Percentiles rank a stretch among this genome's conserved stretches.
These are phyloP conservation scores for Sugiyamaella qingdaonensis DNA, from an alignment of 805 yeast genomes.

Conservation along the genomic window DNA sequence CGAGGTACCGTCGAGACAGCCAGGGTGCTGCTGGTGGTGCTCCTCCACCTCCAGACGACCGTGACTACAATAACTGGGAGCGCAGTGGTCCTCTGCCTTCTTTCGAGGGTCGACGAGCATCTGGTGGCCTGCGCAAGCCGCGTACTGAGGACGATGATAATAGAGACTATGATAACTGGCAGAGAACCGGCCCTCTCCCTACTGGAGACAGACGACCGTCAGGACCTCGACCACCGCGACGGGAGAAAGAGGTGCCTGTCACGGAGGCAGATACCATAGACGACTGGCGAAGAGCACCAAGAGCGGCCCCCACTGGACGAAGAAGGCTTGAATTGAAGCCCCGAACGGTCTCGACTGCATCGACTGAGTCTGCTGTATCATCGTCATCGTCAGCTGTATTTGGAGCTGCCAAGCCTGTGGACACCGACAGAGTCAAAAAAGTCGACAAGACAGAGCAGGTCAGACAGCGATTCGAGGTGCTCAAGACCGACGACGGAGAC, in stretches of 20 bases:
- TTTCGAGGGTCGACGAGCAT: conserved; percentile 12
- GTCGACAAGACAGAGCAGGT: conserved; percentile 16
- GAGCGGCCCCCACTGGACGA: conserved; percentile 29
- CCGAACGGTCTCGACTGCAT: conserved; percentile 22
- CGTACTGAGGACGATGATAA: conserved; percentile 29
- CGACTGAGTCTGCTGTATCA: conserved; percentile 31
- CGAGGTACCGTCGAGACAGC: conserved; percentile 10
- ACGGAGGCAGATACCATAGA: conserved; percentile 21
- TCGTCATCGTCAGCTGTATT: conserved; percentile 47
- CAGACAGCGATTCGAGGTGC: conserved; percentile 29
- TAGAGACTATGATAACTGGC: conserved; percentile 44
- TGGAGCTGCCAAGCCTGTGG: conserved; percentile 84
- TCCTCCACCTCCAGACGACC: conserved; percentile 36
- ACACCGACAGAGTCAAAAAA: conserved; percentile 46
- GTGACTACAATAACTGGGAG: conserved; percentile 42
- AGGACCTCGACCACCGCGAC: not conserved
- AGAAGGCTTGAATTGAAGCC: conserved; percentile 39
- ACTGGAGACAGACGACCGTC: conserved; percentile 25
- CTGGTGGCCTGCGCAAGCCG: conserved; percentile 23
- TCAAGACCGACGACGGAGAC: conserved; percentile 51
- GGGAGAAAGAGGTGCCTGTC: conserved; percentile 31
- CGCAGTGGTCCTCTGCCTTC: conserved; percentile 28
- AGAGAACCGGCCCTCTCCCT: conserved; percentile 29
- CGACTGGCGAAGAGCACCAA: conserved; percentile 28
- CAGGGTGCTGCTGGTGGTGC: not conserved